phyloP scores from a whole-genome alignment of 2,329 filamentous ascomycete genomes.

The Beauveria scarabaeidicola region DNA sequence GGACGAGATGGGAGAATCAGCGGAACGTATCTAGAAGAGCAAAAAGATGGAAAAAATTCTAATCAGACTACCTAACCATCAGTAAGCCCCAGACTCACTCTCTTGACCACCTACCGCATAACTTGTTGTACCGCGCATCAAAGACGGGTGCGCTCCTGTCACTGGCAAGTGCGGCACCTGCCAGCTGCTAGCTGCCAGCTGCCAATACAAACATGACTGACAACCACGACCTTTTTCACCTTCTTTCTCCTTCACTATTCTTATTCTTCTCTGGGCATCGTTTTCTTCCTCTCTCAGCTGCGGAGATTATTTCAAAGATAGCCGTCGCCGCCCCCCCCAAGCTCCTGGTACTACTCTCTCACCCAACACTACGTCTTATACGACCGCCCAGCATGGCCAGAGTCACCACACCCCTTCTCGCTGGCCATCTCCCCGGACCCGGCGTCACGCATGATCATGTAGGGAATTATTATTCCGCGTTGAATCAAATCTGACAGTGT shows the following conservation, averaged over 20 bases:
- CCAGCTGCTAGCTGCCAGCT: background rate
- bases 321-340: slow-evolving; percentile 9
- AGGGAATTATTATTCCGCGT: slow-evolving; percentile 5
- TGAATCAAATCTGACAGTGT: background rate
- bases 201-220: background rate
- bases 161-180: background rate
- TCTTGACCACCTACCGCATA: background rate
- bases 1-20: background rate
- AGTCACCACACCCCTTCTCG: slow-evolving; percentile 29
- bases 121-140: background rate
- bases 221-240: background rate
- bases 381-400: slow-evolving; percentile 15
- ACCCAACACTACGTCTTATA: background rate
- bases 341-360: slow-evolving; percentile 2
- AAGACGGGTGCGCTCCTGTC: background rate
- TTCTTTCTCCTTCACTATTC: background rate
- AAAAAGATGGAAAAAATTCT: background rate
- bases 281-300: background rate
- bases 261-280: background rate
- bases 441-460: slow-evolving; percentile 29
- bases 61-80: no score
- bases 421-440: slow-evolving; percentile 23
- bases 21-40: background rate
- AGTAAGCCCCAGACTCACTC: background rate
- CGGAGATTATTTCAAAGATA: background rate